phyloP scores from a whole-genome alignment of 805 yeast species.

The Wickerhamiella hasegawae region DNA sequence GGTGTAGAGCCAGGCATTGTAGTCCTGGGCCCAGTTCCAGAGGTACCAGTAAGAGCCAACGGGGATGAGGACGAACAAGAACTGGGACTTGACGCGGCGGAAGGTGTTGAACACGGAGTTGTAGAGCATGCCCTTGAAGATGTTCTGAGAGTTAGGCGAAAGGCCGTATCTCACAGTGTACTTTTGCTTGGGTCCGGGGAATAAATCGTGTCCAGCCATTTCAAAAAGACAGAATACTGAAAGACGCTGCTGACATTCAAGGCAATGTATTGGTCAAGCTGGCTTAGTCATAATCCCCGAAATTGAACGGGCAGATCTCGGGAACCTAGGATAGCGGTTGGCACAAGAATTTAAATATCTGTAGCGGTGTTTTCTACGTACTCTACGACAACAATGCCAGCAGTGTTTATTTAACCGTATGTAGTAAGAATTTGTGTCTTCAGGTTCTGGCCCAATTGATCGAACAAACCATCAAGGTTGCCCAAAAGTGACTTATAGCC shows the following conservation, averaged over 20 bases:
- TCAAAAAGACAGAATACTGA: not conserved
- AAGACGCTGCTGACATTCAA: too few species aligned
- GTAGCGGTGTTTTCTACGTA: too few species aligned
- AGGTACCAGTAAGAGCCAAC: constrained; percentile 66
- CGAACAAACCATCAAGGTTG: constrained; percentile 12
- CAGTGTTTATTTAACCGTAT: constrained; percentile 4
- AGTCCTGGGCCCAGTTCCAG: constrained; percentile 78
- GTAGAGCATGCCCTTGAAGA: constrained; percentile 73
- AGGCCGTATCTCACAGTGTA: constrained; percentile 62
- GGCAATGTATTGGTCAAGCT: not conserved
- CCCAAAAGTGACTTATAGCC: constrained; percentile 16
- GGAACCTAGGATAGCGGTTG: too few species aligned
- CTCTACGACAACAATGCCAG: not conserved
- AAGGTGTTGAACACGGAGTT: constrained; percentile 80
- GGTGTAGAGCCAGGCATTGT: constrained; percentile 85
- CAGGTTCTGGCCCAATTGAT: constrained; percentile 11
- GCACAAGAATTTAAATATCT: too few species aligned
- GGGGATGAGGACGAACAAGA: constrained; percentile 63
- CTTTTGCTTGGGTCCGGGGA: constrained; percentile 12
- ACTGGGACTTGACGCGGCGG: constrained; percentile 86
- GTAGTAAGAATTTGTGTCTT: constrained; percentile 14
- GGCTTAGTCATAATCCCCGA: not conserved
- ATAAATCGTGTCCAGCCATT: constrained; percentile 18
- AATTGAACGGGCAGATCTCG: too few species aligned
- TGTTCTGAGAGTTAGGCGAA: constrained; percentile 86